Evolutionary conservation across 2,329 filamentous ascomycete genomes (phyloP).

Genomic region (Epichloe gansuensis): DNA sequence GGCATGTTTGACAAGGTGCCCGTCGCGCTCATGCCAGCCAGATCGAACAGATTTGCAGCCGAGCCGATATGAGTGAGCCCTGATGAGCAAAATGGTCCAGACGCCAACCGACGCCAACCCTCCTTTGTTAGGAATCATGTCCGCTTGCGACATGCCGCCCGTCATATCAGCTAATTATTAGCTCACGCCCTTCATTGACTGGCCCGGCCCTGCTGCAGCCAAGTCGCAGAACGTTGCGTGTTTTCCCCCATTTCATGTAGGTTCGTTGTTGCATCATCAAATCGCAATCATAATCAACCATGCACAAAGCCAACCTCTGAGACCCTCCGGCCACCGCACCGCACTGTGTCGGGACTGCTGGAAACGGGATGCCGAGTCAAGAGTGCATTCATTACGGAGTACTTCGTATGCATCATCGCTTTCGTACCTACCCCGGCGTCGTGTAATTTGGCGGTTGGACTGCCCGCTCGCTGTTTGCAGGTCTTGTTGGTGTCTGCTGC

Average conservation of each 20-base stretch:
- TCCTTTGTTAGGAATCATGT: slow-evolving; percentile 11
- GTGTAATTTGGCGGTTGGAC: background rate
- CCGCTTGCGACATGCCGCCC: slow-evolving; percentile 8
- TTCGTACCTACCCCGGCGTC: background rate
- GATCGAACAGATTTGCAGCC: background rate
- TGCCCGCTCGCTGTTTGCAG: background rate
- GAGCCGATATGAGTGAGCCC: background rate
- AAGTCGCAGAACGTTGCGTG: slow-evolving; percentile 1
- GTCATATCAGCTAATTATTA: background rate
- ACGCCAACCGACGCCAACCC: slow-evolving; percentile 1
- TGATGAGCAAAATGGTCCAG: background rate
- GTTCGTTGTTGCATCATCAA: slow-evolving; percentile 1
- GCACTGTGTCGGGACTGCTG: slow-evolving; percentile 8
- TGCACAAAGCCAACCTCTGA: background rate
- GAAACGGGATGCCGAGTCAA: slow-evolving; percentile 10
- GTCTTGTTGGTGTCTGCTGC: background rate
- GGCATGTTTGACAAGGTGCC: background rate
- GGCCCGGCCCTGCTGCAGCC: background rate
- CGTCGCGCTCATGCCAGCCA: background rate
- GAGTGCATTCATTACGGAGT: background rate
- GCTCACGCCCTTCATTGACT: background rate
- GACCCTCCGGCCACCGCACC: background rate
- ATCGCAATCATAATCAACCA: background rate
- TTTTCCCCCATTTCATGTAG: background rate
- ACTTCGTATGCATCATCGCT: background rate